phyloP scores from a whole-genome alignment of 2,329 filamentous ascomycete species.

The Hypomyces rosellus region DNA sequence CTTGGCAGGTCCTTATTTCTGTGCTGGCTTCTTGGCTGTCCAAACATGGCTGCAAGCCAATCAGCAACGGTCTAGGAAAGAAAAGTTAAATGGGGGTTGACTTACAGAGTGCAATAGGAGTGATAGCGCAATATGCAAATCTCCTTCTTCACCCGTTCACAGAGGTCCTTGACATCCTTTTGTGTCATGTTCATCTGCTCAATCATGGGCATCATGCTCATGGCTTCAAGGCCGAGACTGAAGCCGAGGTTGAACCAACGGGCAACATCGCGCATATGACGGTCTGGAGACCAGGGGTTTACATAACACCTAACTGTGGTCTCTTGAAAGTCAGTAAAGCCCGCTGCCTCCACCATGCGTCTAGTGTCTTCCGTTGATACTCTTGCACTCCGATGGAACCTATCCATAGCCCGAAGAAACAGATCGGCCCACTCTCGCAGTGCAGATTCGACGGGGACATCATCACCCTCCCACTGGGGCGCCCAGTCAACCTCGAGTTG shows the following conservation, averaged over 20 bases:
- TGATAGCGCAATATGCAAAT: conserved; percentile 62
- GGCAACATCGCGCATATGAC: conserved; percentile 60
- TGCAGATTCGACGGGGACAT: conserved; percentile 49
- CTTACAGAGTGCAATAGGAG: conserved; percentile 73
- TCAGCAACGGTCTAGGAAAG: conserved; percentile 7
- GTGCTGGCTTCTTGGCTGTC: conserved; percentile 17
- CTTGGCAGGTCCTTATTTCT: not conserved
- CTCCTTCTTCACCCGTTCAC: conserved; percentile 58
- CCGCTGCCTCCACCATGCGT: conserved; percentile 57
- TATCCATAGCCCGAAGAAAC: conserved; percentile 61
- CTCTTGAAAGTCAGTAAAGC: conserved; percentile 75
- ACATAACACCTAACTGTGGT: conserved; percentile 62
- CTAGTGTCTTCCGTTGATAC: conserved; percentile 45
- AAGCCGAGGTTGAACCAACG: conserved; percentile 80
- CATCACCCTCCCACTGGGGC: conserved; percentile 64
- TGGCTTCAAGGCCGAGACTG: conserved; percentile 63
- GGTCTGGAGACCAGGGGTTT: conserved; percentile 65
- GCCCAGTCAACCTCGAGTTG: conserved; percentile 84
- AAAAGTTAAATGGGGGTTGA: conserved; percentile 18
- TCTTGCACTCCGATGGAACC: conserved; percentile 59
- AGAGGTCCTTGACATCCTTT: conserved; percentile 57
- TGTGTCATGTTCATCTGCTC: conserved; percentile 39
- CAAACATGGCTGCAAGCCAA: conserved; percentile 16
- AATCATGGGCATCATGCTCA: conserved; percentile 68
- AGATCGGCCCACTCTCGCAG: conserved; percentile 64